Evolutionary conservation across 2,329 filamentous ascomycete genomes (phyloP), one percentile per base, ranked within the genome.

Genomic region (Sarocladium kiliense): DNA sequence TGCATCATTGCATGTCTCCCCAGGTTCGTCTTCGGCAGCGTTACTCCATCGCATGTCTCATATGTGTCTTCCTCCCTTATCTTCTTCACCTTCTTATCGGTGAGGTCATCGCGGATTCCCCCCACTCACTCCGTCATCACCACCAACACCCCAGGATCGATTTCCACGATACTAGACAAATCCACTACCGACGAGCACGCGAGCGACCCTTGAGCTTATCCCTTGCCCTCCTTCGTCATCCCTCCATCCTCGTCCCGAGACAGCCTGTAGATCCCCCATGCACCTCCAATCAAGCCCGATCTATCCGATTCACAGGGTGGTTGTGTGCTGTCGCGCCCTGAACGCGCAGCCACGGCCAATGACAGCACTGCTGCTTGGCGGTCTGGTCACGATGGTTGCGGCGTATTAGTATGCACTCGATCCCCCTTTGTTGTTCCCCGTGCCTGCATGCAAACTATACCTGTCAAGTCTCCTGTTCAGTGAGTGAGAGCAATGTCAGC

Each of bases 201-300:
- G 36, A 39, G 7, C 5, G 18, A 19, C 36, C 30, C 30, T 32
- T 6, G 12, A 6, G 30, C 30, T 32, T 7, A 32, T 32, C 12
- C 30, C 30, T 32, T 19, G 5, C 16, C 36, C 36, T 39, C 36
- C 39, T 44, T 44, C 39, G 39, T 44, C 39, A 23, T 44, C 12
- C 36, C n/a, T 23, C 7, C 39, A 21, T 14, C n/a, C 19, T 7
- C n/a, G n/a, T 23, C 30, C 44, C 27, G 30, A 36, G 47, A 51
- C 47, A 36, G 44, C 23, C 44, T 32, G 44, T 19, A 32, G 23
- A 49, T 49, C 44, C 44, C 44, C 44, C 44, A 32, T 44, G 44
- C 26, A 12, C 11, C 30, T 12, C 11, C 10, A 4, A 10, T 4
- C 27, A 23, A 36, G 30, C 18, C 30, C 27, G 47, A 51, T 51